Conservation (phyloP, 371 early-diverging fungal genomes). For the Thermomucor indicae-seudaticae region DNA sequence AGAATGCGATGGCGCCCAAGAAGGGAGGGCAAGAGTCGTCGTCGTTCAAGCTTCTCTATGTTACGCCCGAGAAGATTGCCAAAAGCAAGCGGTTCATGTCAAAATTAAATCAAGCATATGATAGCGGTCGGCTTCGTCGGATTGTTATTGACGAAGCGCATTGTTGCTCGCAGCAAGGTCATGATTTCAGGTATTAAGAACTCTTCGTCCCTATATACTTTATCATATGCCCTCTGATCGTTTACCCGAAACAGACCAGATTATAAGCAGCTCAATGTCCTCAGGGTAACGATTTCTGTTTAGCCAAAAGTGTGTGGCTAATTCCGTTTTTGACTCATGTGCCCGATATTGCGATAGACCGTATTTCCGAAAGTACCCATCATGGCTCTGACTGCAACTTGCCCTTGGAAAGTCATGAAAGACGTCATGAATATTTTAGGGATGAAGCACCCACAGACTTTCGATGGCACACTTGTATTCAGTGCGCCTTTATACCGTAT, state of each 20-base stretch:
- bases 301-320: not conserved
- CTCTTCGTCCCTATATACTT: no score
- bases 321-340: not conserved
- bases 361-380: constrained; percentile 70
- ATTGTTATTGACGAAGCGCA: constrained; percentile 90
- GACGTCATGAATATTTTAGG: constrained; percentile 62
- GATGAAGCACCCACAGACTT: constrained; percentile 33
- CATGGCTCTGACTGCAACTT: constrained; percentile 90
- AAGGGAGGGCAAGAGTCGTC: constrained; percentile 7
- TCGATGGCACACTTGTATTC: constrained; percentile 46
- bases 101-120: constrained; percentile 62
- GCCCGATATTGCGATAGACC: constrained; percentile 15
- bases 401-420: constrained; percentile 66
- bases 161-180: constrained; percentile 81
- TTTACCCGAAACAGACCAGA: constrained; percentile 37
- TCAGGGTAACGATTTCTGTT: constrained; percentile 23
- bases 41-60: constrained; percentile 65
- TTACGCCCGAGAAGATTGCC: constrained; percentile 89
- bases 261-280: constrained; percentile 34
- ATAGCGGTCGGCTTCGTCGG: constrained; percentile 49
- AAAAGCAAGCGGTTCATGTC: constrained; percentile 69
- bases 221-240: no score
- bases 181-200: constrained; percentile 87
- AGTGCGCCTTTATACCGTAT: constrained; percentile 53
- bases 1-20: constrained; percentile 34